Percentiles rank a stretch among this genome's conserved stretches.
phyloP scores from a whole-genome alignment of 176 grass and related monocot species.

The Musa schizocarpa region DNA sequence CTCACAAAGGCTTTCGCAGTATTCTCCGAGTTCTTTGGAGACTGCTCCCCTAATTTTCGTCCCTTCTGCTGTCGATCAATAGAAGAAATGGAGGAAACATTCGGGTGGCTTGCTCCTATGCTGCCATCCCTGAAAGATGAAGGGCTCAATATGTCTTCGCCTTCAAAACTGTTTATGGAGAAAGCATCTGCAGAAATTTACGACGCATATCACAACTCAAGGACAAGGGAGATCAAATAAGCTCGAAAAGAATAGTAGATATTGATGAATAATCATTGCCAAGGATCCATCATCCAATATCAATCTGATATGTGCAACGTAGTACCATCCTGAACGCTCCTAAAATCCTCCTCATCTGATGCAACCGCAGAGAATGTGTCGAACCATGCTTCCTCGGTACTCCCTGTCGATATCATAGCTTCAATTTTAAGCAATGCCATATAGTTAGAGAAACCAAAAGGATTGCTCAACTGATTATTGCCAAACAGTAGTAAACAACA shows the following conservation, averaged over 20 bases:
- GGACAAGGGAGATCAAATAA: background rate
- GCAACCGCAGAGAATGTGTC: slow-evolving; percentile 58
- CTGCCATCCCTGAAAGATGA: slow-evolving; percentile 24
- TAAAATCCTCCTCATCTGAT: slow-evolving; percentile 88
- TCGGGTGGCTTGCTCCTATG: slow-evolving; percentile 27
- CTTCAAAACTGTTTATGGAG: slow-evolving; percentile 59
- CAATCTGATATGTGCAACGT: slow-evolving; percentile 15
- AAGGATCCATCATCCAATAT: background rate
- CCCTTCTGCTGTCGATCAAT: slow-evolving; percentile 35
- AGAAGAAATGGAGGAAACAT: slow-evolving; percentile 1
- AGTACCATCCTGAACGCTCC: slow-evolving; percentile 77
- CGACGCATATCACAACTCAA: background rate
- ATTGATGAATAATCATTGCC: background rate
- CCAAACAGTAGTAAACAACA: background rate
- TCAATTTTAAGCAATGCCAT: slow-evolving; percentile 28
- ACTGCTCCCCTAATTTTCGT: slow-evolving; percentile 50
- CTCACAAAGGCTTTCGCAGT: slow-evolving; percentile 37
- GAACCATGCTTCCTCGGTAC: slow-evolving; percentile 77
- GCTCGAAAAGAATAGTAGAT: background rate
- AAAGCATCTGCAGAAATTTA: slow-evolving; percentile 34
- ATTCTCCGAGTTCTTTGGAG: slow-evolving; percentile 32
- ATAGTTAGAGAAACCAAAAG: background rate
- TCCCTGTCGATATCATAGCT: slow-evolving; percentile 36
- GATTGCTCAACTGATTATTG: slow-evolving; percentile 6
- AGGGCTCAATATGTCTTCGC: slow-evolving; percentile 32